phyloP scores from a whole-genome alignment of 176 grass and related monocot species.

The Bolboschoenus planiculmis region DNA sequence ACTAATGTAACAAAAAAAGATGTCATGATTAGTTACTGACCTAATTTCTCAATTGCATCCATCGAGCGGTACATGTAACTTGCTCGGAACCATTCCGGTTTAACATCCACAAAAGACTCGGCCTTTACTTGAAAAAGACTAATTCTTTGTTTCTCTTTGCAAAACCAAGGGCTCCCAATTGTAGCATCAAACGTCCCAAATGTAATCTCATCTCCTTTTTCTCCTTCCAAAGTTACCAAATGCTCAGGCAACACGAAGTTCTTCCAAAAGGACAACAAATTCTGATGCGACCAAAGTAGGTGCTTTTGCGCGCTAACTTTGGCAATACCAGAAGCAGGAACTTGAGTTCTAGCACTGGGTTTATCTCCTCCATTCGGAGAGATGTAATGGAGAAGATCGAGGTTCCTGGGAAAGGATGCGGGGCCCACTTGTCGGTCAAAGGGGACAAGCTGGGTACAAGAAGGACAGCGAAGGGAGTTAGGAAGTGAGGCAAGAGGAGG shows the following conservation, averaged over 20 bases:
- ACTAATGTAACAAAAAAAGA: neutral
- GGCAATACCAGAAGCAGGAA: constrained; percentile 26
- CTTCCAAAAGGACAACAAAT: constrained; percentile 20
- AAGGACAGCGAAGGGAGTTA: constrained; percentile 65
- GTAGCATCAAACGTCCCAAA: neutral
- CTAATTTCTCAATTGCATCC: constrained; percentile 21
- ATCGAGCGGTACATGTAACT: constrained; percentile 27
- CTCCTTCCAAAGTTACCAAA: constrained; percentile 21
- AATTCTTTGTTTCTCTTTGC: constrained; percentile 20
- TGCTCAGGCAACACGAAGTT: constrained; percentile 1
- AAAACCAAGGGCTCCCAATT: constrained; percentile 39
- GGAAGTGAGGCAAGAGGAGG: constrained; percentile 35
- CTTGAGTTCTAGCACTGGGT: neutral
- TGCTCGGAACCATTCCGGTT: constrained; percentile 27
- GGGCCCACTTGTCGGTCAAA: constrained; percentile 51
- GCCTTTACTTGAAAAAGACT: constrained; percentile 23
- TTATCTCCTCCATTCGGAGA: neutral
- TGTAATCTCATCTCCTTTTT: neutral
- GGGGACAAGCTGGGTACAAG: constrained; percentile 74
- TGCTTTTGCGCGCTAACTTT: constrained; percentile 19
- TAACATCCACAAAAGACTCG: neutral
- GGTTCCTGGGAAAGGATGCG: constrained; percentile 69
- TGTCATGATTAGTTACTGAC: neutral
- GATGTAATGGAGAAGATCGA: constrained; percentile 59
- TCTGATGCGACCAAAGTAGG: constrained; percentile 32